Evolutionary conservation across 352 stramenopile genomes (phyloP).

Genomic region (Globisporangium megalacanthum): DNA sequence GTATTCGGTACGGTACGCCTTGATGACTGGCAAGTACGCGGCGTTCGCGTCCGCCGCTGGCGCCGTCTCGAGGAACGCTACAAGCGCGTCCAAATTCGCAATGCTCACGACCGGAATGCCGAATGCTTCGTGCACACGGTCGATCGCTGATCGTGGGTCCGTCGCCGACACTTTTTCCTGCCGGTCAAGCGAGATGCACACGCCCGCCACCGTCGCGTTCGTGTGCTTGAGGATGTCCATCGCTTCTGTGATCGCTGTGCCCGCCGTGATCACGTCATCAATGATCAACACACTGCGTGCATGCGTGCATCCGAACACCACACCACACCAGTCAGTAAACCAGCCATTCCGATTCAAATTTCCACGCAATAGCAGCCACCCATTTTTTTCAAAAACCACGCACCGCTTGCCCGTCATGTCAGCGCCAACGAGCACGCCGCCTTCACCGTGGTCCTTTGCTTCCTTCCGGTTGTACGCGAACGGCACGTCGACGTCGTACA

Average conservation of each 20-base stretch:
- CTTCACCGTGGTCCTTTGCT: constrained; percentile 99
- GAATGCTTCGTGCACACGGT: constrained; percentile 89
- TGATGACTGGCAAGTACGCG: constrained; percentile 64
- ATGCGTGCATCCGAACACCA: background rate
- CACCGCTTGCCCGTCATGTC: constrained; percentile 93
- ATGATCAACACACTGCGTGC: constrained; percentile 92
- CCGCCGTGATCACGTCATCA: constrained; percentile 99
- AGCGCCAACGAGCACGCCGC: constrained; percentile 94
- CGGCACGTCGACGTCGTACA: constrained; percentile 90
- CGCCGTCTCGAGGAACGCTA: constrained; percentile 77
- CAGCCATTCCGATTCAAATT: background rate
- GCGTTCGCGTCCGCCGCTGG: constrained; percentile 42
- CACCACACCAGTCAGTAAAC: background rate
- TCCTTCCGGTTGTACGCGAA: constrained; percentile 99
- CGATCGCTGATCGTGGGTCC: constrained; percentile 91
- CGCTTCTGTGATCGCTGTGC: constrained; percentile 97
- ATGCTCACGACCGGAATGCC: constrained; percentile 93
- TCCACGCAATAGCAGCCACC: background rate
- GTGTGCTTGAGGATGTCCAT: constrained; percentile 87
- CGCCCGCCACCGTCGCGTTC: constrained; percentile 91
- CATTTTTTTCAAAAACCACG: constrained; percentile 1
- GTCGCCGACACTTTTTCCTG: constrained; percentile 95
- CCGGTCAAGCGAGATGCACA: constrained; percentile 97
- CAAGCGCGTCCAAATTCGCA: constrained; percentile 90
- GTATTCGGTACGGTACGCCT: constrained; percentile 69